These are phyloP conservation scores for Apiotrichum siamense DNA, from an alignment of 1,284 basidiomycete genomes.

Conservation along the genomic window DNA sequence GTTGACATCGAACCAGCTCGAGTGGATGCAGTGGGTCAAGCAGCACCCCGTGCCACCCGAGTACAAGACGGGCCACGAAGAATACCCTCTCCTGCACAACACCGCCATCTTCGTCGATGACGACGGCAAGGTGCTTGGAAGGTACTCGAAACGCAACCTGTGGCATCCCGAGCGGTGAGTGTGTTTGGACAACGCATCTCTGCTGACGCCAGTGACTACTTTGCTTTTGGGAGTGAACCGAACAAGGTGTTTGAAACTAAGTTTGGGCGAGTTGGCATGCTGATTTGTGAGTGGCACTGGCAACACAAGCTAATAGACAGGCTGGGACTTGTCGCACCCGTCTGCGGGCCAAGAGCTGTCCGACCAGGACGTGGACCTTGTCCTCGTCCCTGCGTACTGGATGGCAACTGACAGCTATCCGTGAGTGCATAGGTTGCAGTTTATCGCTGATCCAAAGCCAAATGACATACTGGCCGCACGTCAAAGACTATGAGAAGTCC, in stretches of 20 bases:
- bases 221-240: constrained; percentile 30
- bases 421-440: constrained; percentile 27
- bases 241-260: constrained; percentile 36
- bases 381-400: constrained; percentile 46
- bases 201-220: constrained; percentile 23
- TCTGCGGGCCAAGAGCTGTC: constrained; percentile 35
- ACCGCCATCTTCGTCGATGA: constrained; percentile 42
- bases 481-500: constrained; percentile 30
- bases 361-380: constrained; percentile 38
- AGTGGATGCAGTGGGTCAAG: no score
- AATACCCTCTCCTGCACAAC: constrained; percentile 25
- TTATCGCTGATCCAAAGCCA: no score
- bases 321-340: constrained; percentile 11
- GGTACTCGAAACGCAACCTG: constrained; percentile 43
- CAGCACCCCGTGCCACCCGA: no score
- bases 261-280: constrained; percentile 13
- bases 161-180: constrained; percentile 47
- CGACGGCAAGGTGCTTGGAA: constrained; percentile 24
- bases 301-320: no score
- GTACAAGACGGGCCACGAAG: no score
- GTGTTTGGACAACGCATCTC: not conserved
- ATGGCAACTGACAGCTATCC: constrained; percentile 41
- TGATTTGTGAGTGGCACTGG: no score
- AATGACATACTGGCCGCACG: no score
- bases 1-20: no score